Evolutionary conservation across 2,329 filamentous ascomycete species (phyloP).

Genomic region (Westerdykella ornata): DNA sequence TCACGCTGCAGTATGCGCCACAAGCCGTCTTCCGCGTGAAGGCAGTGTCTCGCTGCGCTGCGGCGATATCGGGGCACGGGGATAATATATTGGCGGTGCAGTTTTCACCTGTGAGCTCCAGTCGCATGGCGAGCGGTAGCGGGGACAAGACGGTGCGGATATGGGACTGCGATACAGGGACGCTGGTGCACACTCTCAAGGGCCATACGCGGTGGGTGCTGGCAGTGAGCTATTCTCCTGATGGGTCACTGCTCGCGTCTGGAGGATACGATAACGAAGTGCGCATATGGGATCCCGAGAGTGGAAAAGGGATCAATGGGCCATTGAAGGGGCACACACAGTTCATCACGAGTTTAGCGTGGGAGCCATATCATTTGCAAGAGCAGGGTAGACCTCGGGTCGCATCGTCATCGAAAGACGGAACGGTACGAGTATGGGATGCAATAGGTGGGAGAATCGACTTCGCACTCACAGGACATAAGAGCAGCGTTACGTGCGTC

Average conservation of each 20-base stretch:
- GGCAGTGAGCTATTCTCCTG: slow-evolving; percentile 78
- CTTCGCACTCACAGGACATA: slow-evolving; percentile 80
- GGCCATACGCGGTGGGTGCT: slow-evolving; percentile 89
- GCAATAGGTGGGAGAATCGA: slow-evolving; percentile 72
- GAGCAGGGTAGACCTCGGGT: slow-evolving; percentile 65
- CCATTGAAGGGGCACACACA: slow-evolving; percentile 79
- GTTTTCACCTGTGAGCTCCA: slow-evolving; percentile 74
- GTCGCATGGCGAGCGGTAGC: slow-evolving; percentile 75
- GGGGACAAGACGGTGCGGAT: slow-evolving; percentile 87
- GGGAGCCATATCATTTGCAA: slow-evolving; percentile 91
- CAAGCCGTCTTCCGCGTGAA: slow-evolving; percentile 93
- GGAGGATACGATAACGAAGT: slow-evolving; percentile 91
- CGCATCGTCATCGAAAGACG: slow-evolving; percentile 84
- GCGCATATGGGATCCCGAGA: slow-evolving; percentile 80
- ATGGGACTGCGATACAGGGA: slow-evolving; percentile 93
- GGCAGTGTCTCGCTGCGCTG: slow-evolving; percentile 81
- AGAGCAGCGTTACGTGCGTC: slow-evolving; percentile 80
- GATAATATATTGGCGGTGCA: slow-evolving; percentile 81
- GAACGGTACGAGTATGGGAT: slow-evolving; percentile 81
- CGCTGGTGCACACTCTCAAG: slow-evolving; percentile 75
- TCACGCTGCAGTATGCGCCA: slow-evolving; percentile 61
- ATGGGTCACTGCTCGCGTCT: slow-evolving; percentile 73
- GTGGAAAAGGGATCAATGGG: slow-evolving; percentile 65
- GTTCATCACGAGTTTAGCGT: slow-evolving; percentile 80
- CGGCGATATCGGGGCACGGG: slow-evolving; percentile 82